These are phyloP conservation scores for maize (Zea mays) DNA, from an alignment of 176 grass and related monocot species.

Conservation along the genomic window Zm-B73-REFERENCE-NAM-5.0 NC_050104.1:119446001-119446500, in stretches of 20 bases:
- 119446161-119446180: not conserved
- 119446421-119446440: not conserved
- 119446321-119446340: not conserved
- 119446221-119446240: not conserved
- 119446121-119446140: not conserved
- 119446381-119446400: not conserved
- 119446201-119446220: not conserved
- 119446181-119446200: not conserved
- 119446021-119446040: not conserved
- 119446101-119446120: not conserved
- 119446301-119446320: not conserved
- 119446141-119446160: not conserved
- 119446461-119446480: not conserved
- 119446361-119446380: not conserved
- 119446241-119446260: not conserved
- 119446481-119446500: not conserved
- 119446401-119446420: not conserved
- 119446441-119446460: not conserved
- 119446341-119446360: not conserved
- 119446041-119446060: not conserved
- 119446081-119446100: slow-evolving; percentile 17
- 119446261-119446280: not conserved
- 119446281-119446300: not conserved
- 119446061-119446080: slow-evolving; percentile 4
- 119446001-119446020: not conserved